Evolutionary conservation across 2,329 filamentous ascomycete genomes (phyloP).

Genomic region (Hortaea werneckii): DNA sequence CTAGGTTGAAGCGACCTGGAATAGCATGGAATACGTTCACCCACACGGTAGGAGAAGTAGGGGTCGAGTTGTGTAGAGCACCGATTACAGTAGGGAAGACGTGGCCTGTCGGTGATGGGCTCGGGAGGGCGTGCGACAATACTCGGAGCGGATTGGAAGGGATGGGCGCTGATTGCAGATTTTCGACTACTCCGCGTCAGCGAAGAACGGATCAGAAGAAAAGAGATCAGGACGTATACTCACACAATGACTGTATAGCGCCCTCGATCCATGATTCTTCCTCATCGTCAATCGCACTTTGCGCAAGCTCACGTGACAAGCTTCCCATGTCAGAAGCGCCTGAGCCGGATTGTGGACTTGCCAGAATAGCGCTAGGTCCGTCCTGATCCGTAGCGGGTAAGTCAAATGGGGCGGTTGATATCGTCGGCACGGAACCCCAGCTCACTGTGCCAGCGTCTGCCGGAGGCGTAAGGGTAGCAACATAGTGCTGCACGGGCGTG

Average conservation of each 20-base stretch:
- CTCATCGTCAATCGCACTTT: not conserved
- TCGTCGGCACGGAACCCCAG: conserved; percentile 30
- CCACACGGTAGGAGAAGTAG: conserved; percentile 42
- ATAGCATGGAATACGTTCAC: conserved; percentile 57
- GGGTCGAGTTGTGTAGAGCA: conserved; percentile 43
- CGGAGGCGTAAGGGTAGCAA: conserved; percentile 37
- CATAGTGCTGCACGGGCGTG: conserved; percentile 10
- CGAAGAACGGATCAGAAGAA: not conserved
- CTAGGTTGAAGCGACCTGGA: conserved; percentile 50
- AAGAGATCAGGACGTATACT: conserved; percentile 5
- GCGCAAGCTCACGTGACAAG: not conserved
- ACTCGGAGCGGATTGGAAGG: conserved; percentile 40
- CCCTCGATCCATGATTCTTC: conserved; percentile 18
- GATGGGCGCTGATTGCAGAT: conserved; percentile 23
- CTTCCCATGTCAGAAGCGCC: not conserved
- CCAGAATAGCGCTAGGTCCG: conserved; percentile 1
- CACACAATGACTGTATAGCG: conserved; percentile 20
- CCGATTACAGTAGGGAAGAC: conserved; percentile 47
- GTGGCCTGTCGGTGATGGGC: conserved; percentile 39
- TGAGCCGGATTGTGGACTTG: not conserved
- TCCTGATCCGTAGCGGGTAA: conserved; percentile 32
- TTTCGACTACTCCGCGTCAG: conserved; percentile 24
- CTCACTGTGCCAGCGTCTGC: conserved; percentile 31
- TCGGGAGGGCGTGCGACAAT: conserved; percentile 51
- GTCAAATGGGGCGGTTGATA: conserved; percentile 27